Base-by-base conservation (phyloP, 352 stramenopile species). In the Phytophthora citrophthora region DNA sequence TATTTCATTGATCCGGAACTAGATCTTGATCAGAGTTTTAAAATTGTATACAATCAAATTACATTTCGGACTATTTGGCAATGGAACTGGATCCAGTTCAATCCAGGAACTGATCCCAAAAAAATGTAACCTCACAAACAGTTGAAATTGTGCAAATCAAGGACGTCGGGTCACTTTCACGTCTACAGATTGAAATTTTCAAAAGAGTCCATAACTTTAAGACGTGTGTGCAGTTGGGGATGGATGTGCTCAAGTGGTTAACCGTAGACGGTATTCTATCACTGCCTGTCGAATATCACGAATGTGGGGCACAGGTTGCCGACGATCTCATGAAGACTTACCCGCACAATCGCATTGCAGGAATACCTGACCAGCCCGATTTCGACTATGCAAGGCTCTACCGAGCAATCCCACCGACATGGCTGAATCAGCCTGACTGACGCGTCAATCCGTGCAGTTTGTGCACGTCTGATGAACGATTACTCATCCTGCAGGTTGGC, bases 161-260 rank as follows among this genome's bases (percentile, higher is more conserved):
- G 12, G 16, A 53, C 20, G 48, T 64, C 0, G 57, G 56, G 1
- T 32, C 32, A 10, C 65, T 50, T 29, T 57, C 51, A 1, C 44
- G 56, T 0, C 4, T 10, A 4, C 50, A 67, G n/a, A 56, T 68
- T 12, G 51, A 72, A 41, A 44, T 5, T 0, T 64, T 60, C 26
- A 34, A 41, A 13, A 32, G 23, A 3, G 8, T 60, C 0, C 0
- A 62, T 8, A 68, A 51, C 8, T 12, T 52, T 3, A 46, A 45
- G 18, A 23, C 4, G 0, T 8, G 2, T 1, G 44, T 61, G 0
- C 23, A 53, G 6, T 15, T 54, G 0, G 59, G 50, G 0, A 6
- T 68, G 2, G 43, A 36, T n/a, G 46, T 44, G 27, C 29, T 50
- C 0, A 61, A 40, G 15, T 67, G 49, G 49, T 24, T 51, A 0